Percentiles rank a stretch among this genome's conserved stretches.
phyloP scores from a whole-genome alignment of 2,329 filamentous ascomycete species.

The Trichophyton mentagrophytes region DNA sequence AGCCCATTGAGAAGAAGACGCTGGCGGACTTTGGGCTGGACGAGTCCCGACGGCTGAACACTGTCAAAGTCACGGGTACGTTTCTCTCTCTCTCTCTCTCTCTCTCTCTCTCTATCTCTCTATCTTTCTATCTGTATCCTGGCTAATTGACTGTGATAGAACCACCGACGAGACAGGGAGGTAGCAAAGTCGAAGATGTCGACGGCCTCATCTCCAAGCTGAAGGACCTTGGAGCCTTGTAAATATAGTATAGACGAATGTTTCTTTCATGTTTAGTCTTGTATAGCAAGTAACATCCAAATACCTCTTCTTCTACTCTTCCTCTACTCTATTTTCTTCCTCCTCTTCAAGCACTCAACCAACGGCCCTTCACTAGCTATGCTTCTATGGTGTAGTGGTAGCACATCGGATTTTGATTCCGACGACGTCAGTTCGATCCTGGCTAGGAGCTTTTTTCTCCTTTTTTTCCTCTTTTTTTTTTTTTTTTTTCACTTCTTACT shows the following conservation, averaged over 20 bases:
- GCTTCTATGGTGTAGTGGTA: constrained; percentile 4
- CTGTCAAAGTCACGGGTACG: constrained; percentile 69
- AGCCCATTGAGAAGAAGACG: constrained; percentile 87
- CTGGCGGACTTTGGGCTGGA: constrained; percentile 71
- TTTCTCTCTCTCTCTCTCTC: background rate
- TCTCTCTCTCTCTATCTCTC: no score
- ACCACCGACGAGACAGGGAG: constrained; percentile 74
- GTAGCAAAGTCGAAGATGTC: constrained; percentile 94
- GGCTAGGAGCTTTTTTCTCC: constrained; percentile 1
- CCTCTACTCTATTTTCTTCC: background rate
- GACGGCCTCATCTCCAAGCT: constrained; percentile 86
- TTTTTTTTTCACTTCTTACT: no score
- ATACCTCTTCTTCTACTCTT: background rate
- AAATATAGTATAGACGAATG: constrained; percentile 18
- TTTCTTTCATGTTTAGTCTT: background rate
- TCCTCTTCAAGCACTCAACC: background rate
- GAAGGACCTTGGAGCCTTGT: constrained; percentile 90
- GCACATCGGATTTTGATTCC: constrained; percentile 4
- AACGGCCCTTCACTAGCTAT: background rate
- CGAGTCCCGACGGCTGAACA: constrained; percentile 65
- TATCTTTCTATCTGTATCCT: background rate
- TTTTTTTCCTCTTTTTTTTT: background rate
- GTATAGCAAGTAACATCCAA: no score
- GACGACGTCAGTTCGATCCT: constrained; percentile 2
- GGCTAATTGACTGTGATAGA: constrained; percentile 41